These are phyloP conservation scores for Pleurotus ostreatus DNA, from an alignment of 768 basidiomycete genomes.

Conservation along the genomic window DNA sequence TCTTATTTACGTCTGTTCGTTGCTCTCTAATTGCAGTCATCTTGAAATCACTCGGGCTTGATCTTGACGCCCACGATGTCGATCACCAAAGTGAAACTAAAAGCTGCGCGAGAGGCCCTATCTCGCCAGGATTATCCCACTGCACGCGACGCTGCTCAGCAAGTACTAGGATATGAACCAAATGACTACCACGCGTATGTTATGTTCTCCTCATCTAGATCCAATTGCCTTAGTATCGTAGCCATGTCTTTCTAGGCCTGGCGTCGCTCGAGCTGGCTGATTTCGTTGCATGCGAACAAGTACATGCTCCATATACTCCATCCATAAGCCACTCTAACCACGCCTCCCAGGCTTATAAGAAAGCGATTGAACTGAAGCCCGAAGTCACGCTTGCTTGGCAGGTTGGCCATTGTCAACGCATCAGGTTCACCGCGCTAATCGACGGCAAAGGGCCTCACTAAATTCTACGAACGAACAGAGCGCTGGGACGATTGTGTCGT, in stretches of 20 bases:
- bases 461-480: constrained; percentile 63
- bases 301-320: constrained; percentile 32
- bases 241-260: constrained; percentile 83
- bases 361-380: constrained; percentile 68
- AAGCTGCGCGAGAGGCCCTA: constrained; percentile 72
- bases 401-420: constrained; percentile 35
- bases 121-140: constrained; percentile 67
- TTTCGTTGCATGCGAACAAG: constrained; percentile 77
- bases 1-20: too few species aligned
- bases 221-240: constrained; percentile 26
- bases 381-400: constrained; percentile 81
- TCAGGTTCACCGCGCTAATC: constrained; percentile 3
- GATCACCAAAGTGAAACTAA: constrained; percentile 71
- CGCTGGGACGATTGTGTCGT: constrained; percentile 57
- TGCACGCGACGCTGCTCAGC: constrained; percentile 63
- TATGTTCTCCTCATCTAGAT: background rate
- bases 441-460: constrained; percentile 58
- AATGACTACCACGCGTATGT: constrained; percentile 82
- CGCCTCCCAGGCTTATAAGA: constrained; percentile 60
- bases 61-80: constrained; percentile 25
- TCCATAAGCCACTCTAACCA: background rate
- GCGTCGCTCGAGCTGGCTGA: constrained; percentile 75
- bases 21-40: too few species aligned
- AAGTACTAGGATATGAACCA: constrained; percentile 71
- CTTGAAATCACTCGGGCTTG: too few species aligned